These are phyloP conservation scores for Trametes cingulata DNA, from an alignment of 768 basidiomycete species.

Conservation along the genomic window DNA sequence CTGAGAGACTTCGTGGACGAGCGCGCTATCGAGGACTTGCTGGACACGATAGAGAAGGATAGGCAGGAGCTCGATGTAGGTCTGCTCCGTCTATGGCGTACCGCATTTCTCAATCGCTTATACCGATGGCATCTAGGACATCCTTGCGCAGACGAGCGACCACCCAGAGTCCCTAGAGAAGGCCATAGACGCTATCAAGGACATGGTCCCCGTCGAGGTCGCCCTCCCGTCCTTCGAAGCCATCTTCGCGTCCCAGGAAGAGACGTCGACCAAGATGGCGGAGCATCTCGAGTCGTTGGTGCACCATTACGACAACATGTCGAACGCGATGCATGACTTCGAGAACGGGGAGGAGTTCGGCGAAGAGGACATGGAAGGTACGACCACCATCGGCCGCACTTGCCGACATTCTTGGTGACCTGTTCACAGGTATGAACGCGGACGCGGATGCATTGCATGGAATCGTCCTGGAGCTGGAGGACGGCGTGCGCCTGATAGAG, in stretches of 20 bases:
- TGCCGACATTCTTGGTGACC: no score
- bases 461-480: conserved; percentile 74
- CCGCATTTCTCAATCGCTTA: neutral
- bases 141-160: conserved; percentile 60
- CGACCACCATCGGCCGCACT: no score
- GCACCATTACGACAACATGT: conserved; percentile 79
- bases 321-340: conserved; percentile 59
- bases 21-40: conserved; percentile 71
- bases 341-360: conserved; percentile 68
- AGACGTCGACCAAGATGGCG: conserved; percentile 67
- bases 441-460: conserved; percentile 77
- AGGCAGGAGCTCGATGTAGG: conserved; percentile 67
- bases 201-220: conserved; percentile 46
- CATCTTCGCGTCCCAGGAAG: conserved; percentile 57
- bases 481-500: conserved; percentile 53
- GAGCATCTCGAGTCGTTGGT: conserved; percentile 68
- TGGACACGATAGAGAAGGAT: conserved; percentile 74
- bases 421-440: conserved; percentile 77
- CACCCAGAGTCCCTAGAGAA: conserved; percentile 64
- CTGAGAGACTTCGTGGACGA: conserved; percentile 87
- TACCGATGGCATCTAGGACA: conserved; percentile 44
- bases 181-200: conserved; percentile 57
- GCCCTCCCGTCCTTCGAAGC: conserved; percentile 45
- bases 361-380: conserved; percentile 72
- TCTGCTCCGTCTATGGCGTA: conserved; percentile 2